phyloP scores from a whole-genome alignment of 192 early-diverging fungal species.

The Coemansia sp. region DNA sequence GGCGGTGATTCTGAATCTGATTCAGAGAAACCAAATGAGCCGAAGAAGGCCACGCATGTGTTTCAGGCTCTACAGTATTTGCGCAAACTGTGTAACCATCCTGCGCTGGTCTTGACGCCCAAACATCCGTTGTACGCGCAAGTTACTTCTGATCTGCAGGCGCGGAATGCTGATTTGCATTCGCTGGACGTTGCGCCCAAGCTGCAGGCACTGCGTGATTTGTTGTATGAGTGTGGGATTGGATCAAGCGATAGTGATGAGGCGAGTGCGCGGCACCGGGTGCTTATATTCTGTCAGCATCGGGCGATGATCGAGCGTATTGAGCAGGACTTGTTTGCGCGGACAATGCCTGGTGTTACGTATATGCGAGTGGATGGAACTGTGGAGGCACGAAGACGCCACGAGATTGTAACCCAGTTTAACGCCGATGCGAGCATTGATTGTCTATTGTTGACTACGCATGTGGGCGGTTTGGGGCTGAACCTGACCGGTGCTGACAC shows the following conservation, averaged over 20 bases:
- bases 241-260: constrained; percentile 42
- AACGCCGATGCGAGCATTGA: constrained; percentile 97
- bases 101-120: constrained; percentile 83
- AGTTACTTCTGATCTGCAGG: constrained; percentile 62
- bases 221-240: constrained; percentile 94
- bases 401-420: constrained; percentile 91
- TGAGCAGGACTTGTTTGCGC: constrained; percentile 83
- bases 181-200: constrained; percentile 74
- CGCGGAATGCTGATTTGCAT: constrained; percentile 54
- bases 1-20: neutral
- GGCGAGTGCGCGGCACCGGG: constrained; percentile 68
- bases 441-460: constrained; percentile 90
- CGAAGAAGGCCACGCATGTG: constrained; percentile 71
- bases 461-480: constrained; percentile 94
- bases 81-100: constrained; percentile 94
- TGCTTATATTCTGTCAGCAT: constrained; percentile 95
- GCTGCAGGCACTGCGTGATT: constrained; percentile 82
- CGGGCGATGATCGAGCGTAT: constrained; percentile 97
- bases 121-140: constrained; percentile 81
- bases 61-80: constrained; percentile 99
- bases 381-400: constrained; percentile 77
- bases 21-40: constrained; percentile 10
- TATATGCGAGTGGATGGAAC: constrained; percentile 94
- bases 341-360: constrained; percentile 82
- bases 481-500: constrained; percentile 99